Percentiles rank a stretch among this genome's conserved stretches.
Evolutionary conservation across 2,329 filamentous ascomycete genomes (phyloP).

Genomic region (Blastomyces percursus): DNA sequence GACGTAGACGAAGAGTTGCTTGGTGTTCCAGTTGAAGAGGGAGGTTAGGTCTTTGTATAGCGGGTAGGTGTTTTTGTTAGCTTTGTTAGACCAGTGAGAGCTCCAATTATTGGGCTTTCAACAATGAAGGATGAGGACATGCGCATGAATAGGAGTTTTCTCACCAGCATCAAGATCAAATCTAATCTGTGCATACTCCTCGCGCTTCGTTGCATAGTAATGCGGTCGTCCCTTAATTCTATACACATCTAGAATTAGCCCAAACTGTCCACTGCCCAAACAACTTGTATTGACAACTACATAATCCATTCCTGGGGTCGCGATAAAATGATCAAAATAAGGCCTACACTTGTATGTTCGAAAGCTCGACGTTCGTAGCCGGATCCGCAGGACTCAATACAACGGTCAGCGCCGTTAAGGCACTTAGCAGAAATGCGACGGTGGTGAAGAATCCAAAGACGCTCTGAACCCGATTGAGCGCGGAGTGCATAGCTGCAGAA

Average conservation of each 20-base stretch:
- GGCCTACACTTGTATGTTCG: slow-evolving; percentile 72
- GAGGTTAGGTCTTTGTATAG: slow-evolving; percentile 57
- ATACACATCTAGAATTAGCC: slow-evolving; percentile 9
- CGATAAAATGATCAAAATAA: slow-evolving; percentile 9
- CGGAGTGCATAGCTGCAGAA: slow-evolving; percentile 65
- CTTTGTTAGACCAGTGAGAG: neutral
- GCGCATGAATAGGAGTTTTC: neutral
- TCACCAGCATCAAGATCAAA: slow-evolving; percentile 77
- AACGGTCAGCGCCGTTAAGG: slow-evolving; percentile 70
- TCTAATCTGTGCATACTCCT: slow-evolving; percentile 89
- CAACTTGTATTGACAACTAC: neutral
- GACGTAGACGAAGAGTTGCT: slow-evolving; percentile 94
- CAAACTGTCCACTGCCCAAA: neutral
- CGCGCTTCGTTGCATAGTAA: slow-evolving; percentile 84
- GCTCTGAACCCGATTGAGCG: slow-evolving; percentile 74
- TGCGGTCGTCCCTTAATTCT: slow-evolving; percentile 86
- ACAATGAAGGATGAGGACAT: neutral
- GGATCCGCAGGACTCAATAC: slow-evolving; percentile 44
- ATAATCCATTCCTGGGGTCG: neutral
- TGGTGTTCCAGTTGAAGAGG: slow-evolving; percentile 99
- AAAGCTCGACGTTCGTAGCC: slow-evolving; percentile 42
- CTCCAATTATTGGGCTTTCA: neutral
- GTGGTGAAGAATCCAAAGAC: slow-evolving; percentile 98
- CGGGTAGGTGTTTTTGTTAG: neutral
- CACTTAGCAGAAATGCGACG: slow-evolving; percentile 70